Percentiles rank a stretch among this genome's conserved stretches.
phyloP scores from a whole-genome alignment of 108 stramenopile genomes.

The Skeletonema costatum region DNA sequence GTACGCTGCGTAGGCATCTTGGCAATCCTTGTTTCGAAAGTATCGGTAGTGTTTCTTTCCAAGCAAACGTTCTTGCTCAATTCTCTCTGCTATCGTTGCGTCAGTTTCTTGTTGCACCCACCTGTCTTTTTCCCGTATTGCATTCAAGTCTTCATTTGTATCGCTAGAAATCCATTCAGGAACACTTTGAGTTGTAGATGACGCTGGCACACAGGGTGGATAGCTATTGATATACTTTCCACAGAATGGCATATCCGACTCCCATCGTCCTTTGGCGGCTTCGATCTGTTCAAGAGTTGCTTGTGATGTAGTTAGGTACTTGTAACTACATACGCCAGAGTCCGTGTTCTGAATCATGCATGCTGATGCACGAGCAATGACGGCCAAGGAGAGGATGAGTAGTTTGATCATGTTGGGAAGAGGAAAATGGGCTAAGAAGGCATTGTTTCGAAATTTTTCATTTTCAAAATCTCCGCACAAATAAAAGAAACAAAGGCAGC shows the following conservation, averaged over 20 bases:
- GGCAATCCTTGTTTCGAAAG: slow-evolving; percentile 41
- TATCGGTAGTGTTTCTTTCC: slow-evolving; percentile 29
- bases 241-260: slow-evolving; percentile 33
- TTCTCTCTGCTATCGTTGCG: slow-evolving; percentile 16
- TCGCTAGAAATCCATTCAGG: neutral
- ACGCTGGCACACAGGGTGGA: slow-evolving; percentile 28
- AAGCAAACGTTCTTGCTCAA: slow-evolving; percentile 24
- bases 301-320: neutral
- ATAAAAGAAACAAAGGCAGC: no score
- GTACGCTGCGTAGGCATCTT: slow-evolving; percentile 36
- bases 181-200: neutral
- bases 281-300: neutral
- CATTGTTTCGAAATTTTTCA: no score
- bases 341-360: slow-evolving; percentile 41
- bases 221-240: slow-evolving; percentile 37
- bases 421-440: no score
- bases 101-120: slow-evolving; percentile 40
- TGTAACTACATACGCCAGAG: slow-evolving; percentile 37
- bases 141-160: slow-evolving; percentile 3
- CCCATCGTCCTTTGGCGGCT: slow-evolving; percentile 1
- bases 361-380: slow-evolving; percentile 1
- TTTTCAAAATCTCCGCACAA: no score
- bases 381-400: neutral
- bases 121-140: slow-evolving; percentile 29
- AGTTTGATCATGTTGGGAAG: neutral